These are phyloP conservation scores for Neopestalotiopsis sp. DNA, from an alignment of 2,329 filamentous ascomycete genomes.

Conservation along the genomic window DNA sequence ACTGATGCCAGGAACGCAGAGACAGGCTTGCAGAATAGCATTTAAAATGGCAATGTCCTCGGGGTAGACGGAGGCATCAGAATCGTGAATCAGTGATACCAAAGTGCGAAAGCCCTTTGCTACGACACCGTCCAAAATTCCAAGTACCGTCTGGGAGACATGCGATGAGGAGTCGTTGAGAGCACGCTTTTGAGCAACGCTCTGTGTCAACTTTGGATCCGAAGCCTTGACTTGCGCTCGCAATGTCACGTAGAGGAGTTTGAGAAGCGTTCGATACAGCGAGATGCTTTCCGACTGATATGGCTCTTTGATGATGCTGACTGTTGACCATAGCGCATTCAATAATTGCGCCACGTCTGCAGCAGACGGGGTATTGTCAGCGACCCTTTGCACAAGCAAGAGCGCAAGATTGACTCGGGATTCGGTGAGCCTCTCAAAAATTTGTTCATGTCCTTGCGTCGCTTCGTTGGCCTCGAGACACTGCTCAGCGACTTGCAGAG, in stretches of 20 bases:
- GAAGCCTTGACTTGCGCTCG: conserved; percentile 62
- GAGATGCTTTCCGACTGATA: conserved; percentile 58
- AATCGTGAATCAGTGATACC: conserved; percentile 81
- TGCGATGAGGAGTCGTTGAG: conserved; percentile 46
- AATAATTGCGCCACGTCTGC: conserved; percentile 60
- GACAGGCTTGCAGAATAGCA: conserved; percentile 83
- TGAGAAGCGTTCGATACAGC: conserved; percentile 85
- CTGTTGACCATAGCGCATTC: conserved; percentile 55
- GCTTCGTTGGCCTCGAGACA: conserved; percentile 81
- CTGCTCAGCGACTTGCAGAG: conserved; percentile 76
- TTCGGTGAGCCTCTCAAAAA: conserved; percentile 82
- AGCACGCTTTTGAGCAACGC: conserved; percentile 32
- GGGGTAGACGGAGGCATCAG: conserved; percentile 67
- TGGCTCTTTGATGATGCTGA: conserved; percentile 60
- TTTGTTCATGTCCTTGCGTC: conserved; percentile 73
- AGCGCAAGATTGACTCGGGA: conserved; percentile 82
- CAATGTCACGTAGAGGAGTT: conserved; percentile 83
- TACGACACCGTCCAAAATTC: conserved; percentile 80
- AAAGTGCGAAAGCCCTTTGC: conserved; percentile 82
- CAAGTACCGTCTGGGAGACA: conserved; percentile 70
- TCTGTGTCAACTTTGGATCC: conserved; percentile 32
- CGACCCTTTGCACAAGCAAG: conserved; percentile 80
- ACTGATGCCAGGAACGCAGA: conserved; percentile 78
- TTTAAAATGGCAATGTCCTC: conserved; percentile 88
- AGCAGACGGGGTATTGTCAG: conserved; percentile 58